phyloP scores from a whole-genome alignment of 2,329 filamentous ascomycete genomes.

The Cladophialophora carrionii region DNA sequence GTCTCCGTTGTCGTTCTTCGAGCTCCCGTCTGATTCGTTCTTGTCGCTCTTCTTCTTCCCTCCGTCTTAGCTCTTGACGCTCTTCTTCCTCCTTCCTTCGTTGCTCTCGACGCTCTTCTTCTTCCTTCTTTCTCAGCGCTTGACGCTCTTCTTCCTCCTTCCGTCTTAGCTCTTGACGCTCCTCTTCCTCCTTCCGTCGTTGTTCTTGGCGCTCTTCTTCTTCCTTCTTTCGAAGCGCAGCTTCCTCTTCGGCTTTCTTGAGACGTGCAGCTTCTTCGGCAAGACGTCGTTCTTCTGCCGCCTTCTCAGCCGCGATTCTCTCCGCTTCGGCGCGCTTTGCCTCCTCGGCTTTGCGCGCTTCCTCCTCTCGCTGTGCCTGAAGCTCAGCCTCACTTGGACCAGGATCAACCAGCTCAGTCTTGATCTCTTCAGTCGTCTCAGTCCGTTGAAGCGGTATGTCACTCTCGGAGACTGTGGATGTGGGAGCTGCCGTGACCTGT shows the following conservation, averaged over 20 bases:
- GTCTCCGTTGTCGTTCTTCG: conserved; percentile 49
- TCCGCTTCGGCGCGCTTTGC: conserved; percentile 33
- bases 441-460: conserved; percentile 35
- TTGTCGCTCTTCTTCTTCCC: conserved; percentile 38
- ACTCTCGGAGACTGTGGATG: neutral
- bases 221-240: conserved; percentile 47
- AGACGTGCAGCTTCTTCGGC: conserved; percentile 43
- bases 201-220: conserved; percentile 50
- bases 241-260: conserved; percentile 49
- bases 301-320: conserved; percentile 39
- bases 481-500: conserved; percentile 6
- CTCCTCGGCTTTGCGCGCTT: conserved; percentile 31
- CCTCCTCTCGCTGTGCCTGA: conserved; percentile 2
- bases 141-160: conserved; percentile 38
- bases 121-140: conserved; percentile 44
- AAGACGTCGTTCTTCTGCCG: conserved; percentile 46
- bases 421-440: conserved; percentile 35
- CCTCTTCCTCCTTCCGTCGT: conserved; percentile 44
- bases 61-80: conserved; percentile 38
- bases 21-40: conserved; percentile 43
- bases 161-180: conserved; percentile 41
- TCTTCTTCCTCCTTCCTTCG: conserved; percentile 54
- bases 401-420: conserved; percentile 33
- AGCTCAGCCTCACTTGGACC: conserved; percentile 31
- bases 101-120: conserved; percentile 44